Evolutionary conservation across 2,329 filamentous ascomycete genomes (phyloP).

Genomic region (Sclerotinia minor): DNA sequence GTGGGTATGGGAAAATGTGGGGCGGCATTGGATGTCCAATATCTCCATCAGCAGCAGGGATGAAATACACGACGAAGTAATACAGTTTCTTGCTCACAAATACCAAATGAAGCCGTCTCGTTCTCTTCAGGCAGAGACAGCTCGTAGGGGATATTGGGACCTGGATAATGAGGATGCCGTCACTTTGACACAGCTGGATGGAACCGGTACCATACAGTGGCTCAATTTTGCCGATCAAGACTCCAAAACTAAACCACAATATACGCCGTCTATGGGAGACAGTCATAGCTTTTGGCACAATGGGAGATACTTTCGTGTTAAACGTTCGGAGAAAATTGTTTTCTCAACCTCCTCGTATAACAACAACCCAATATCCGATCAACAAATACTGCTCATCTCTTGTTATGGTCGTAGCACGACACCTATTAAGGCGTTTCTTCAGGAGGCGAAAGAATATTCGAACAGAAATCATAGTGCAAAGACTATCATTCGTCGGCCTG

Average conservation of each 20-base stretch:
- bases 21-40: constrained; percentile 51
- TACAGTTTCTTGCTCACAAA: constrained; percentile 58
- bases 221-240: constrained; percentile 62
- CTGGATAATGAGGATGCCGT: constrained; percentile 48
- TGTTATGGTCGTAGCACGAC: constrained; percentile 53
- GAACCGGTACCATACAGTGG: constrained; percentile 46
- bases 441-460: constrained; percentile 54
- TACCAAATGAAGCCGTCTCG: constrained; percentile 53
- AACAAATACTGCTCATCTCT: constrained; percentile 54
- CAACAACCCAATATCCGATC: constrained; percentile 48
- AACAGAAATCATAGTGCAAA: constrained; percentile 55
- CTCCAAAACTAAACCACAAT: constrained; percentile 53
- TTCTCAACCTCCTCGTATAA: constrained; percentile 32
- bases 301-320: constrained; percentile 52
- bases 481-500: constrained; percentile 58
- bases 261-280: constrained; percentile 53
- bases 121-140: constrained; percentile 56
- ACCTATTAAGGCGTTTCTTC: constrained; percentile 57
- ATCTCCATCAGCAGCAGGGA: constrained; percentile 57
- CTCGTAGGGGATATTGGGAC: constrained; percentile 56
- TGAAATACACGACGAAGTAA: constrained; percentile 58
- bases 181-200: constrained; percentile 46
- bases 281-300: constrained; percentile 56
- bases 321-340: constrained; percentile 32
- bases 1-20: constrained; percentile 44